Evolutionary conservation across 306 rosid species (phyloP).

Genomic region (Vigna angularis): DNA sequence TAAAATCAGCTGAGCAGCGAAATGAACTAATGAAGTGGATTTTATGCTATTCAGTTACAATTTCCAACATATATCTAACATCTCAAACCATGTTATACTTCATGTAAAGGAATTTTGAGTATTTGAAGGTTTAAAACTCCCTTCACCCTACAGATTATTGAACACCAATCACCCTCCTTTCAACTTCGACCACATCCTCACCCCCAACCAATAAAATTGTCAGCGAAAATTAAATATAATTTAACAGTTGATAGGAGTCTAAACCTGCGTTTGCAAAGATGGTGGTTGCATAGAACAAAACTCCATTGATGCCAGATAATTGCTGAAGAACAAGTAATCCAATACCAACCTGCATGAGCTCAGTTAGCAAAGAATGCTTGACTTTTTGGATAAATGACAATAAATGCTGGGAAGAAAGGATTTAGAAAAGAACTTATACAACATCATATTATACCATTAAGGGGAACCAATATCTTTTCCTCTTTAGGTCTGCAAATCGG

Average conservation of each 20-base stretch:
- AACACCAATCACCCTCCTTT: slow-evolving; percentile 12
- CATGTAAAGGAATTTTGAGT: slow-evolving; percentile 1
- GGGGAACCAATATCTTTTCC: slow-evolving; percentile 88
- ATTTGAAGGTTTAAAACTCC: slow-evolving; percentile 21
- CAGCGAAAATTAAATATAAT: background rate
- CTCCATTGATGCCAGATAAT: slow-evolving; percentile 81
- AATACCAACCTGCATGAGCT: slow-evolving; percentile 70
- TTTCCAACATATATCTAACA: slow-evolving; percentile 11
- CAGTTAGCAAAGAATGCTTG: slow-evolving; percentile 32
- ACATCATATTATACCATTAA: slow-evolving; percentile 59
- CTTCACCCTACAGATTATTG: slow-evolving; percentile 11
- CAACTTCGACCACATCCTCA: background rate
- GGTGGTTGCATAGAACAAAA: slow-evolving; percentile 83
- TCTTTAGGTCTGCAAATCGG: slow-evolving; percentile 74
- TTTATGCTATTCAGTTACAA: slow-evolving; percentile 1
- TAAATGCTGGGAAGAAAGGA: slow-evolving; percentile 34
- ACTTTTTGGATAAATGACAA: slow-evolving; percentile 37
- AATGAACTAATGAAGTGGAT: slow-evolving; percentile 8
- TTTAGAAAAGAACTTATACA: slow-evolving; percentile 8
- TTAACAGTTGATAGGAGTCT: slow-evolving; percentile 32
- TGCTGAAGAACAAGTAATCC: slow-evolving; percentile 85
- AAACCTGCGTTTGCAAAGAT: slow-evolving; percentile 82
- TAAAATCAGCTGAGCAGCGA: background rate
- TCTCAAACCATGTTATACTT: slow-evolving; percentile 28
- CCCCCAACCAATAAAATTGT: background rate